phyloP scores from a whole-genome alignment of 768 basidiomycete species.

The Sporobolomyces roseus region DNA sequence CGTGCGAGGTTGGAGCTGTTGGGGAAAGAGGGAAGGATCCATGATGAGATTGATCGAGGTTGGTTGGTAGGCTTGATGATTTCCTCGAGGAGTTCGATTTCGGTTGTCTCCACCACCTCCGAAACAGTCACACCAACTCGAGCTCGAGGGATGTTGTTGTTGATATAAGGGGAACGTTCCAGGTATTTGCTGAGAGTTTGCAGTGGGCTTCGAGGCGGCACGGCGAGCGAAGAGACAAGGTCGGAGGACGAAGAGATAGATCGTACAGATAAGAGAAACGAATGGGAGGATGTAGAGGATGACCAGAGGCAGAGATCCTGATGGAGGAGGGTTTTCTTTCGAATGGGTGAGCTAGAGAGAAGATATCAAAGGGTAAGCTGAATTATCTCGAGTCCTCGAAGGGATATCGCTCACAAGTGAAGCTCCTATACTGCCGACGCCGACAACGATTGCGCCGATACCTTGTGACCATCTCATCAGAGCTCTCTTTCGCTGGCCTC shows the following conservation, averaged over 20 bases:
- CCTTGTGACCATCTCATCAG: conserved; percentile 3
- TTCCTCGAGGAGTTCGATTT: neutral
- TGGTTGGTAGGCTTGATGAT: neutral
- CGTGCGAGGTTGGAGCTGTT: neutral
- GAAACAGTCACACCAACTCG: neutral
- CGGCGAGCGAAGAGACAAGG: neutral
- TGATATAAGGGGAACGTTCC: neutral
- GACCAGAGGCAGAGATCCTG: neutral
- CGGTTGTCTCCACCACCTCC: neutral
- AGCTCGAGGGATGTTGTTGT: neutral
- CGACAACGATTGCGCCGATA: neutral
- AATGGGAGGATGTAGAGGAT: conserved; percentile 2
- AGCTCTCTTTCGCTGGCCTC: neutral
- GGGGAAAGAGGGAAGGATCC: neutral
- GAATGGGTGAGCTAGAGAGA: neutral
- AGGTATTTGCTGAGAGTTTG: neutral
- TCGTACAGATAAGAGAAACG: neutral
- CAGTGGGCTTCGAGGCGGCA: neutral
- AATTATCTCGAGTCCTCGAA: too few species aligned
- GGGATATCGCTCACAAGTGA: neutral
- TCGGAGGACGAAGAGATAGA: neutral
- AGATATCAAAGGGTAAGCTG: too few species aligned
- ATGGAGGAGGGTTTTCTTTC: neutral
- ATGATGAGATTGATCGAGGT: conserved; percentile 13
- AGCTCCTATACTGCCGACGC: conserved; percentile 1